Evolutionary conservation across 2,329 filamentous ascomycete species (phyloP).

Genomic region (Colletotrichum shisoi): DNA sequence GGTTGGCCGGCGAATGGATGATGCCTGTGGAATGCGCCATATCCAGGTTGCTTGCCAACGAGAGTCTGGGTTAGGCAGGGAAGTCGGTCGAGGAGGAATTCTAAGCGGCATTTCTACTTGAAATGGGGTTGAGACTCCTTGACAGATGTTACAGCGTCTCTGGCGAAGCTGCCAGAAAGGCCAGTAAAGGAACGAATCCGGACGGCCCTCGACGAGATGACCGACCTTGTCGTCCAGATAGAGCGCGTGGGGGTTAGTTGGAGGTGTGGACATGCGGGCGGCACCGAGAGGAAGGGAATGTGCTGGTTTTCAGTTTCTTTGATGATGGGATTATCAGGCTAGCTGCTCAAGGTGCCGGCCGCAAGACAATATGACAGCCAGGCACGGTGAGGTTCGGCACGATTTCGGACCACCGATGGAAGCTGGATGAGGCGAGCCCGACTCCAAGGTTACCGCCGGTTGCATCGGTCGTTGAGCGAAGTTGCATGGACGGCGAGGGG

Average conservation of each 20-base stretch:
- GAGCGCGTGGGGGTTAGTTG: neutral
- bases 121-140: neutral
- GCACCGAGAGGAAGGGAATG: neutral
- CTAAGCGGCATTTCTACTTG: no score
- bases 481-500: neutral
- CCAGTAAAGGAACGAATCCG: neutral
- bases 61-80: neutral
- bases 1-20: constrained; percentile 4
- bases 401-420: neutral
- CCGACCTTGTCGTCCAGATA: neutral
- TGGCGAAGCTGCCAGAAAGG: neutral
- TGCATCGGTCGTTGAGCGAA: neutral
- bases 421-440: neutral
- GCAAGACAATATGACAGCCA: neutral
- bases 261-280: neutral
- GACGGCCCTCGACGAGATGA: neutral
- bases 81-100: neutral
- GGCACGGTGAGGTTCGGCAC: neutral
- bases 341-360: neutral
- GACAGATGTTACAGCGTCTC: neutral
- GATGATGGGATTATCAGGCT: neutral
- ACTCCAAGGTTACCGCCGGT: neutral
- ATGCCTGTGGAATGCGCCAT: neutral
- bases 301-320: constrained; percentile 9
- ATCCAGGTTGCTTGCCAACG: no score